phyloP scores from a whole-genome alignment of 805 yeast genomes.

The Teunomyces tritomae region DNA sequence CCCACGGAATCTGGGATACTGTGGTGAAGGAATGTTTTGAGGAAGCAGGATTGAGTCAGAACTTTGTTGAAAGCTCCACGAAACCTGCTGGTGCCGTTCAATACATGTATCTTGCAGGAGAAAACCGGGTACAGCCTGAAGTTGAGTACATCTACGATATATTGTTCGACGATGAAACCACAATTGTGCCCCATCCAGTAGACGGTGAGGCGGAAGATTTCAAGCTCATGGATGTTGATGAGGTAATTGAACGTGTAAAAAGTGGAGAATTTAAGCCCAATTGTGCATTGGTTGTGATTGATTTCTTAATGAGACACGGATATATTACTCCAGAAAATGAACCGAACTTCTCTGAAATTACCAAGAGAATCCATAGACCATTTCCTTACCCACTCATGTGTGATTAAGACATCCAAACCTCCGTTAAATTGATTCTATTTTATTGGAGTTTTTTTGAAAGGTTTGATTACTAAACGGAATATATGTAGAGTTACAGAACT shows the following conservation, averaged over 20 bases:
- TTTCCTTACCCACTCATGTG: slow-evolving; percentile 60
- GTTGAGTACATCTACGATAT: slow-evolving; percentile 80
- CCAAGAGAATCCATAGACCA: slow-evolving; percentile 59
- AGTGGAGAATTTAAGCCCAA: slow-evolving; percentile 82
- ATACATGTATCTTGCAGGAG: slow-evolving; percentile 53
- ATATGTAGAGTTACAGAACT: no score
- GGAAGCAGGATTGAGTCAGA: slow-evolving; percentile 75
- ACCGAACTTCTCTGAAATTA: slow-evolving; percentile 60
- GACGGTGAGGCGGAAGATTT: slow-evolving; percentile 72
- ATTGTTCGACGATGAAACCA: slow-evolving; percentile 42
- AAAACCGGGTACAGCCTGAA: slow-evolving; percentile 81
- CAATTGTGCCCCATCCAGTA: slow-evolving; percentile 43
- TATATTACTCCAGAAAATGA: slow-evolving; percentile 63
- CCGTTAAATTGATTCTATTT: background rate
- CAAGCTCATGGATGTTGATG: slow-evolving; percentile 55
- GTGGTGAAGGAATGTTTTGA: slow-evolving; percentile 83
- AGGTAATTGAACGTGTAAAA: slow-evolving; percentile 49
- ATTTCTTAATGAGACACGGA: slow-evolving; percentile 87
- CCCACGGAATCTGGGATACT: slow-evolving; percentile 72
- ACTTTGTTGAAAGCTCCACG: slow-evolving; percentile 46
- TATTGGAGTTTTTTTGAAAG: no score
- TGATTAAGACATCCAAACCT: background rate
- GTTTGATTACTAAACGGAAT: no score
- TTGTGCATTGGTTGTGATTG: slow-evolving; percentile 75
- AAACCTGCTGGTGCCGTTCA: slow-evolving; percentile 63